Evolutionary conservation across 2,329 filamentous ascomycete species (phyloP), one percentile per base, ranked within the genome.

Genomic region (Fusarium chaquense): DNA sequence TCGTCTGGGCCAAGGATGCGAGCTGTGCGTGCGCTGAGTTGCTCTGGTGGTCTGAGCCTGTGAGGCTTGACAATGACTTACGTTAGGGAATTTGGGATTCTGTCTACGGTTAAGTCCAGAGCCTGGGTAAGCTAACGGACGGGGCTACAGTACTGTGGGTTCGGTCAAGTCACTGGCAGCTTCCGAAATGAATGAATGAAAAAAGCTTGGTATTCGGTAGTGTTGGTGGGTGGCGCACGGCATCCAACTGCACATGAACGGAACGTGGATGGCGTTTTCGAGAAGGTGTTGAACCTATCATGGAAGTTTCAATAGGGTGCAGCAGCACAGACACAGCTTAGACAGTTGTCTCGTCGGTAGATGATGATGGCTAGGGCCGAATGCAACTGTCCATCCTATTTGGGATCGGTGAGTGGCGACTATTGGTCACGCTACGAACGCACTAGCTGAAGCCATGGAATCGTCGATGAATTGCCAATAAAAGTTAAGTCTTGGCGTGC

Each of bases 171-270:
- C 45, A 41, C 43, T 67, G 67, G 67, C 61, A 70, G 32, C 43
- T 51, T 62, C 68, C 62, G 54, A 67, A 51, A 51, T 51, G 58
- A 43, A 22, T 32, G 15, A 6, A 26, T 11, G 7, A 13, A 59
- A 45, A 64, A 70, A 65, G 67, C 53, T 70, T 70, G 58, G 54
- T 56, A 46, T 32, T 61, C 62, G 62, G 62, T 65, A 65, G 62
- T 65, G 61, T 41, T 64, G 52, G 32, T 58, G 16, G n/a, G 62
- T 65, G 54, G 61, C 61, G 62, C 22, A 41, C 62, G 62, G 62
- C 61, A 65, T 38, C 38, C 47, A 24, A 4, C 35, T 45, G 44
- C 38, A 50, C 44, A 28, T 51, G 41, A 50, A 46, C 22, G 51
- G 51, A 50, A 58, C 20, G 26, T 33, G 22, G 16, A 50, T 49